Evolutionary conservation across 2,329 filamentous ascomycete genomes (phyloP).

Genomic region (Hypoxylon sp.): DNA sequence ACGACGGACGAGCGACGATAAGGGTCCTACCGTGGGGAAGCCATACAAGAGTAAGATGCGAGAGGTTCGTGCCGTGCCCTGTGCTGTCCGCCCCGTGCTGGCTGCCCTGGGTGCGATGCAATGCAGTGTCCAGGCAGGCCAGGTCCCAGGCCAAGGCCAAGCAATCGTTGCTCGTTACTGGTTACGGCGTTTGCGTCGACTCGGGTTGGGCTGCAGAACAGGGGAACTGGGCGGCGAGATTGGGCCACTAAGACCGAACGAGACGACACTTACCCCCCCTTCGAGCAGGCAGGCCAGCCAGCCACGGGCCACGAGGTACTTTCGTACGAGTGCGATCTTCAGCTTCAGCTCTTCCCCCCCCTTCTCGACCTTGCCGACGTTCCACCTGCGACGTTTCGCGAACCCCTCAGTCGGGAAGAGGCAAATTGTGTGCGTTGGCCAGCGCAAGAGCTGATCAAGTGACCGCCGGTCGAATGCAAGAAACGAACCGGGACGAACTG

Average conservation of each 20-base stretch:
- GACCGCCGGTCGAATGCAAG: constrained; percentile 20
- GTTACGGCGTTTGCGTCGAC: constrained; percentile 20
- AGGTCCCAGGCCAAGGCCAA: too few relatives aligned
- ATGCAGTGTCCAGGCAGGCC: too few relatives aligned
- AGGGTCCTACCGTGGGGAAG: constrained; percentile 60
- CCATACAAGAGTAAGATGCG: too few relatives aligned
- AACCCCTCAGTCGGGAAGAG: constrained; percentile 29
- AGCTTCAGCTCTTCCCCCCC: constrained; percentile 5
- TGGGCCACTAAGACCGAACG: constrained; percentile 39
- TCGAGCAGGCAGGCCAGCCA: constrained; percentile 10
- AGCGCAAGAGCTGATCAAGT: constrained; percentile 22
- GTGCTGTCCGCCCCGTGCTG: too few relatives aligned
- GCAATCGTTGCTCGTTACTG: constrained; percentile 8
- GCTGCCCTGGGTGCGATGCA: too few relatives aligned
- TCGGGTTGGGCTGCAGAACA: constrained; percentile 46
- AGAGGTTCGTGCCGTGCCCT: too few relatives aligned
- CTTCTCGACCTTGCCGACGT: not conserved
- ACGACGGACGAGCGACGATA: constrained; percentile 75
- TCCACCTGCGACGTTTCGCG: constrained; percentile 4
- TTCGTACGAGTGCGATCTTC: not conserved
- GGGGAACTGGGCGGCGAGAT: constrained; percentile 41
- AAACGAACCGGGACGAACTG: constrained; percentile 13
- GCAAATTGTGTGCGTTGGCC: constrained; percentile 30
- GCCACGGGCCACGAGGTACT: constrained; percentile 38
- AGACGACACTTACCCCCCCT: too few relatives aligned